phyloP scores from a whole-genome alignment of 257 asterid species.

The Ballota nigra region DNA sequence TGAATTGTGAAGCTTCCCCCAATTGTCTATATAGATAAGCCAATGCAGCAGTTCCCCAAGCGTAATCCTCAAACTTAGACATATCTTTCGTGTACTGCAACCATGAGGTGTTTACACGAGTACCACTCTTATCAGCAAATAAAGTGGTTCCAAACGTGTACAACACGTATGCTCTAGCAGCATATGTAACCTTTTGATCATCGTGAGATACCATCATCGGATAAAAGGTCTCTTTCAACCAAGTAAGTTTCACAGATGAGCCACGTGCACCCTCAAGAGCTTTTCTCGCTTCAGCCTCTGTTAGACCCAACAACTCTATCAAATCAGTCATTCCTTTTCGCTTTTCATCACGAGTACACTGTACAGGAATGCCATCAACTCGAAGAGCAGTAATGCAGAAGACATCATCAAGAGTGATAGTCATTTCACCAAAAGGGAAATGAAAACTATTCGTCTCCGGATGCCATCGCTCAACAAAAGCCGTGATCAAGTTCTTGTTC shows the following conservation, averaged over 20 bases:
- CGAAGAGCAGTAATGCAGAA: not conserved
- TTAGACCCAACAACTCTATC: not conserved
- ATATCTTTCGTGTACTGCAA: not conserved
- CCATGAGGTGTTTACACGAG: not conserved
- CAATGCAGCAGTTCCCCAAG: too few species aligned
- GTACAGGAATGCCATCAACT: not conserved
- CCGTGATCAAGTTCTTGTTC: too few species aligned
- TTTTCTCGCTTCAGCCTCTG: too few species aligned
- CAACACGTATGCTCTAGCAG: not conserved
- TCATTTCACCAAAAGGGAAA: not conserved
- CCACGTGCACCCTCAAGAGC: not conserved
- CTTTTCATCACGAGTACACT: not conserved
- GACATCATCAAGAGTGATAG: not conserved
- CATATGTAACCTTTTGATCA: not conserved
- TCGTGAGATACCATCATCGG: too few species aligned
- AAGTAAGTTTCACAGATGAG: not conserved
- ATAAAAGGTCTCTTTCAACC: not conserved
- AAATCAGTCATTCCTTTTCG: too few species aligned
- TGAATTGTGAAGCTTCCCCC: not conserved
- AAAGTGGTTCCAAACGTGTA: not conserved
- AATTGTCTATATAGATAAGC: not conserved
- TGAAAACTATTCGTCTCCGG: not conserved
- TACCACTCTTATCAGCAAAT: not conserved
- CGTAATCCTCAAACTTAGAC: not conserved
- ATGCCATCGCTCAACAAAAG: not conserved